Conservation (phyloP, 352 stramenopile species). For the Phytophthora rubi region DNA sequence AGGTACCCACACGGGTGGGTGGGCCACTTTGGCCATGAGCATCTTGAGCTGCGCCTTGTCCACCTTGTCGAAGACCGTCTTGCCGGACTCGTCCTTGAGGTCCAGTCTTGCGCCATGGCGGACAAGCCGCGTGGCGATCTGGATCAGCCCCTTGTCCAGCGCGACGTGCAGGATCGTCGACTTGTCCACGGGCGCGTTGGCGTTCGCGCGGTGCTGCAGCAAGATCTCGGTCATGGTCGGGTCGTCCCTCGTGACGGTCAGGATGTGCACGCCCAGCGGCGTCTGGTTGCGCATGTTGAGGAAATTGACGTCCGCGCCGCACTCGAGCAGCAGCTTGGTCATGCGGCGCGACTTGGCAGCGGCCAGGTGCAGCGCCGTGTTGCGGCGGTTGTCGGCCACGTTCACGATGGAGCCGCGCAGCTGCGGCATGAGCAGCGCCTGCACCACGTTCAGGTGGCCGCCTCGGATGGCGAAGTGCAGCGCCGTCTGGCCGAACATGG, state of each 20-base stretch:
- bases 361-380: constrained; percentile 67
- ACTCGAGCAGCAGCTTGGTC: constrained; percentile 66
- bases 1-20: constrained; percentile 58
- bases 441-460: constrained; percentile 67
- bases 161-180: constrained; percentile 70
- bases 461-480: constrained; percentile 76
- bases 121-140: constrained; percentile 61
- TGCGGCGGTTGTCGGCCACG: constrained; percentile 67
- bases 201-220: constrained; percentile 60
- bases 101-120: constrained; percentile 61
- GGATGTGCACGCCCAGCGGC: constrained; percentile 67
- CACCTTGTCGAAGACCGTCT: constrained; percentile 77
- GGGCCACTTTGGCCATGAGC: constrained; percentile 57
- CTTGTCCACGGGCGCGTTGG: constrained; percentile 65
- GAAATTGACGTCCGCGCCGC: constrained; percentile 64
- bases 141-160: constrained; percentile 58
- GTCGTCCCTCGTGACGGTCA: constrained; percentile 63
- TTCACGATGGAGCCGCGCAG: constrained; percentile 73
- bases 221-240: constrained; percentile 67
- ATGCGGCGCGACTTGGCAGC: constrained; percentile 70
- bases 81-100: constrained; percentile 60
- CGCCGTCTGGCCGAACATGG: constrained; percentile 70
- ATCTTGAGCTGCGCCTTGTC: constrained; percentile 45
- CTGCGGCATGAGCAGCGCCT: constrained; percentile 72
- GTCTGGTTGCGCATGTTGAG: constrained; percentile 78